Conservation (phyloP, 1,284 basidiomycete species). For the Puccinia coronata region DNA sequence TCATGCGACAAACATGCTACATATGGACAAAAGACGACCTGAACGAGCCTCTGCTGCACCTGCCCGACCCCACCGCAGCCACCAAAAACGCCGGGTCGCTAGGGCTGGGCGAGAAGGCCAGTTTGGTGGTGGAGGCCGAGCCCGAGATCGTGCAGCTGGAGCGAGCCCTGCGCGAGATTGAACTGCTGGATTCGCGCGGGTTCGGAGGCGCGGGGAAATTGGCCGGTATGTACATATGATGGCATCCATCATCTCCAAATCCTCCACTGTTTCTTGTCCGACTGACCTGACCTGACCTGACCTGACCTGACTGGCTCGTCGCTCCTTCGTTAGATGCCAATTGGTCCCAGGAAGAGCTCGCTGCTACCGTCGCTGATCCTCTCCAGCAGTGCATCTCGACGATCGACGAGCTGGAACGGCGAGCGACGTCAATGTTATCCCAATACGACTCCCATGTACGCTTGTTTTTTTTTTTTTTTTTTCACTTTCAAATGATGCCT, state of each 20-base stretch:
- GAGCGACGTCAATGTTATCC: conserved; percentile 51
- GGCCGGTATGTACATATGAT: conserved; percentile 50
- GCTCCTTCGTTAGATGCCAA: background rate
- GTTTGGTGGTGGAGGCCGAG: conserved; percentile 55
- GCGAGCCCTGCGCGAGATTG: conserved; percentile 54
- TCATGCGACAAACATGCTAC: too few species aligned
- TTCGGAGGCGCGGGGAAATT: conserved; percentile 54
- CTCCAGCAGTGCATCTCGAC: conserved; percentile 46
- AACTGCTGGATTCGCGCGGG: conserved; percentile 52
- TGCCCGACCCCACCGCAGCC: conserved; percentile 43
- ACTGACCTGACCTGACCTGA: too few species aligned
- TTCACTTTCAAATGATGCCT: too few species aligned
- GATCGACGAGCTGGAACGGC: conserved; percentile 21
- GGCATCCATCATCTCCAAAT: too few species aligned
- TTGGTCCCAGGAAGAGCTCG: background rate
- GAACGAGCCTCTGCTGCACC: conserved; percentile 54
- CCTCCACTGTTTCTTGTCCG: too few species aligned
- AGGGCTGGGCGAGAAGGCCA: conserved; percentile 51
- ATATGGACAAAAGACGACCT: conserved; percentile 55
- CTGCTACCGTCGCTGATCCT: conserved; percentile 48
- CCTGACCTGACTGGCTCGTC: too few species aligned
- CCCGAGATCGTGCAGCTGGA: conserved; percentile 54
- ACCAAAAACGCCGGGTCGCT: conserved; percentile 28
- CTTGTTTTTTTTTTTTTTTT: background rate
- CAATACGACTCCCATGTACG: conserved; percentile 54